Conservation (phyloP, 495 filamentous ascomycete genomes). For the Neurospora sp. region DNA sequence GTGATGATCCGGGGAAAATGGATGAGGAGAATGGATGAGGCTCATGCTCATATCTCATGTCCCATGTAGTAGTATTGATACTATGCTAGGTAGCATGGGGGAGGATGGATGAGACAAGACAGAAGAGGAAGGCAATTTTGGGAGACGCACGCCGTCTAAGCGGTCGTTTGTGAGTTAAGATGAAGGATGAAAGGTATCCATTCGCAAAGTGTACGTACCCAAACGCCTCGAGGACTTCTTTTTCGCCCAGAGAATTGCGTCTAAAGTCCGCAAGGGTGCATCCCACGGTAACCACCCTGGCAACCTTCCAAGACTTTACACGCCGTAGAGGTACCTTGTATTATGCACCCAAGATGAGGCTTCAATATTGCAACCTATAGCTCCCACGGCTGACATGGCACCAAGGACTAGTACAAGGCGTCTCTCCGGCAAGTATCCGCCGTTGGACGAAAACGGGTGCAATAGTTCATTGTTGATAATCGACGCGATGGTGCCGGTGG, state of each 20-base stretch:
- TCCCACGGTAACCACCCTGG: background rate
- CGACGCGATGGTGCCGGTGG: background rate
- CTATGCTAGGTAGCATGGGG: background rate
- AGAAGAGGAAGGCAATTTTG: background rate
- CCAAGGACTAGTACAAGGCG: background rate
- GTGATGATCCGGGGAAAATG: background rate
- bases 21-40: background rate
- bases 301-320: background rate
- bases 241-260: background rate
- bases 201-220: background rate
- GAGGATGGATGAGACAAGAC: background rate
- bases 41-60: background rate
- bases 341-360: background rate
- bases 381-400: slow-evolving; percentile 4
- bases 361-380: background rate
- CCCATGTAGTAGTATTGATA: background rate
- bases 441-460: background rate
- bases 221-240: background rate
- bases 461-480: background rate
- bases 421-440: background rate
- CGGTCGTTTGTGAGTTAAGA: background rate
- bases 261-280: background rate
- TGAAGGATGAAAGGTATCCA: background rate
- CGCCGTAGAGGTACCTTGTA: background rate
- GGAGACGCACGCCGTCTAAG: background rate